phyloP scores from a whole-genome alignment of 352 stramenopile species.

The Globisporangium lucens region DNA sequence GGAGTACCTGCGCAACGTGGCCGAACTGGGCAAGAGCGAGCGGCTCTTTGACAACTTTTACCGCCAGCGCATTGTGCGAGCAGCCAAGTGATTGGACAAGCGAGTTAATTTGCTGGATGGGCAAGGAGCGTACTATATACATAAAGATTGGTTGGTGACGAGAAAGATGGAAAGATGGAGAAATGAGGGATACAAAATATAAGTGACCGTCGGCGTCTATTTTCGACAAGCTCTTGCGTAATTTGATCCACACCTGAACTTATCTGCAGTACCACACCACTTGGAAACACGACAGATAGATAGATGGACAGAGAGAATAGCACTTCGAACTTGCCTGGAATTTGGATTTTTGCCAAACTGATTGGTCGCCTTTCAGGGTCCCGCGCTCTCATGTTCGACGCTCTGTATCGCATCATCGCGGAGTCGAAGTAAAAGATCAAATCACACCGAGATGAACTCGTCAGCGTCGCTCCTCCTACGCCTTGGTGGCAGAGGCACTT shows the following conservation, averaged over 20 bases:
- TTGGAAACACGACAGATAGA: too few species aligned
- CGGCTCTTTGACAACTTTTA: constrained; percentile 77
- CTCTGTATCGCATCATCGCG: neutral
- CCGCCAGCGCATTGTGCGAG: constrained; percentile 67
- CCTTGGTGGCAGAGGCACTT: neutral
- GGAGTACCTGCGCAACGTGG: constrained; percentile 37
- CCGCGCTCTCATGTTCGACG: too few species aligned
- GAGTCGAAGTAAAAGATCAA: too few species aligned
- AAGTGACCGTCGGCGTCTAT: neutral
- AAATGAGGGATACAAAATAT: neutral
- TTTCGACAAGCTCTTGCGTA: too few species aligned
- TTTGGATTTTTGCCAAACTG: too few species aligned
- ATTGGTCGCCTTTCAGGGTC: too few species aligned
- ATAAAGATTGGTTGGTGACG: neutral
- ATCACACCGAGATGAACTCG: neutral
- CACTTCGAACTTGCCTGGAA: too few species aligned
- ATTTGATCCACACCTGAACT: too few species aligned
- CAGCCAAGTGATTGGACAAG: too few species aligned
- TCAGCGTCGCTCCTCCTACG: constrained; percentile 3
- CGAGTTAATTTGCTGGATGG: constrained; percentile 14
- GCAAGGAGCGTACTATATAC: neutral
- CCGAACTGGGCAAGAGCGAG: constrained; percentile 20
- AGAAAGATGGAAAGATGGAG: neutral
- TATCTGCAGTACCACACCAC: too few species aligned
- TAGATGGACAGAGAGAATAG: too few species aligned